Conservation (phyloP, 2,329 filamentous ascomycete genomes). For the Fusarium tupiense region DNA sequence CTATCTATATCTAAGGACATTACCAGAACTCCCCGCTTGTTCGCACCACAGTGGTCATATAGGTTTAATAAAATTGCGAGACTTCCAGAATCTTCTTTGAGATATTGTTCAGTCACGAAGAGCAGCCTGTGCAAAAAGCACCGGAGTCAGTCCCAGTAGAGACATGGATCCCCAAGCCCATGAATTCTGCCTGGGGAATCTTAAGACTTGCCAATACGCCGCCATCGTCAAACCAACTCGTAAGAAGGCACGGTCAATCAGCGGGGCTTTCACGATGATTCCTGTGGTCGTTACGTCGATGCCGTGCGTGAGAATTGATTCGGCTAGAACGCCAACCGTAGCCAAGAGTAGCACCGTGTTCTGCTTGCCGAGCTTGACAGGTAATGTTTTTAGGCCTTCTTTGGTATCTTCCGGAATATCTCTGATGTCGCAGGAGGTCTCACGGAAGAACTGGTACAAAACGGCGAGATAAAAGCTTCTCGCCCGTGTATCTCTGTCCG, state of each 20-base stretch:
- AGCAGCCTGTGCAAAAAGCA: slow-evolving; percentile 8
- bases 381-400: slow-evolving; percentile 8
- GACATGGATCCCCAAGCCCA: slow-evolving; percentile 24
- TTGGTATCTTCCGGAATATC: slow-evolving; percentile 16
- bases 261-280: background rate
- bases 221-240: slow-evolving; percentile 6
- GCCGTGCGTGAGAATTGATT: slow-evolving; percentile 2
- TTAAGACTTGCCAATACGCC: slow-evolving; percentile 15
- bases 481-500: background rate
- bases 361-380: slow-evolving; percentile 17
- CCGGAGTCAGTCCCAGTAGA: slow-evolving; percentile 3
- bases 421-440: slow-evolving; percentile 15
- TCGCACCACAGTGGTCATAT: background rate
- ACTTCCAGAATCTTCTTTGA: fast-evolving
- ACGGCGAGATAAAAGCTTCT: slow-evolving; percentile 17
- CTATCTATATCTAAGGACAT: background rate
- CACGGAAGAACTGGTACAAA: slow-evolving; percentile 16
- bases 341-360: slow-evolving; percentile 2
- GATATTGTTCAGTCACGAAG: background rate
- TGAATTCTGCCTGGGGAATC: slow-evolving; percentile 2
- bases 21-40: background rate
- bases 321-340: background rate
- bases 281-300: background rate
- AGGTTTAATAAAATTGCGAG: background rate
- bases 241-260: background rate